phyloP scores from a whole-genome alignment of 768 basidiomycete species.

The Boletales sp. region DNA sequence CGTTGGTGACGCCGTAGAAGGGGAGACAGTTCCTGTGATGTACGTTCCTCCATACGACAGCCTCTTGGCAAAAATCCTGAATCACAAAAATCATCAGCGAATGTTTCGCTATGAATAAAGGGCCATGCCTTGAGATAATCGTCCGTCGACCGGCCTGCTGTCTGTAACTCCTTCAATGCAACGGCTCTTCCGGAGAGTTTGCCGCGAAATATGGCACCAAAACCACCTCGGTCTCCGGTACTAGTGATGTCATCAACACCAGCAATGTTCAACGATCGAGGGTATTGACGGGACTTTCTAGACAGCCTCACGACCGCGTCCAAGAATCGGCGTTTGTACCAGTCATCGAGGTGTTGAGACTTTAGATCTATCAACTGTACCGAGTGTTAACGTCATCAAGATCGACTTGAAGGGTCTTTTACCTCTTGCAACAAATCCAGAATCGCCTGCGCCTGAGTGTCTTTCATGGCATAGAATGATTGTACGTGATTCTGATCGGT shows the following conservation, averaged over 20 bases:
- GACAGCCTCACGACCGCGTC: slow-evolving; percentile 29
- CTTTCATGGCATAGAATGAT: slow-evolving; percentile 20
- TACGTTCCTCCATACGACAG: slow-evolving; percentile 30
- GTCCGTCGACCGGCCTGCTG: slow-evolving; percentile 16
- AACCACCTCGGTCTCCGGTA: slow-evolving; percentile 26
- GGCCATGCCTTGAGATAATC: slow-evolving; percentile 25
- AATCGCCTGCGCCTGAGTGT: slow-evolving; percentile 22
- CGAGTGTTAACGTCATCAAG: neutral
- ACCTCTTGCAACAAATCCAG: slow-evolving; percentile 27
- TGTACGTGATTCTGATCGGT: slow-evolving; percentile 12
- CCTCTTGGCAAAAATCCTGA: slow-evolving; percentile 29
- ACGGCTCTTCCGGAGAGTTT: slow-evolving; percentile 23
- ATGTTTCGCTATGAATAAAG: neutral
- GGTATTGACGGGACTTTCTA: slow-evolving; percentile 26
- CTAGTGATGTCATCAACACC: slow-evolving; percentile 9
- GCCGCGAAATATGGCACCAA: slow-evolving; percentile 32
- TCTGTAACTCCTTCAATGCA: slow-evolving; percentile 30
- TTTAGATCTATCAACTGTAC: slow-evolving; percentile 23
- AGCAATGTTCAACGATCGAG: slow-evolving; percentile 22
- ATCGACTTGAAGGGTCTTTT: neutral
- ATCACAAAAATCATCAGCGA: slow-evolving; percentile 4
- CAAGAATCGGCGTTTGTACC: slow-evolving; percentile 28
- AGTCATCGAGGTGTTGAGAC: slow-evolving; percentile 16
- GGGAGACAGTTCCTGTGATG: slow-evolving; percentile 28
- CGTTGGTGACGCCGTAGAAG: slow-evolving; percentile 25